Conservation (phyloP, 331 rosid species). For the Rhamnella rubrinervis region DNA sequence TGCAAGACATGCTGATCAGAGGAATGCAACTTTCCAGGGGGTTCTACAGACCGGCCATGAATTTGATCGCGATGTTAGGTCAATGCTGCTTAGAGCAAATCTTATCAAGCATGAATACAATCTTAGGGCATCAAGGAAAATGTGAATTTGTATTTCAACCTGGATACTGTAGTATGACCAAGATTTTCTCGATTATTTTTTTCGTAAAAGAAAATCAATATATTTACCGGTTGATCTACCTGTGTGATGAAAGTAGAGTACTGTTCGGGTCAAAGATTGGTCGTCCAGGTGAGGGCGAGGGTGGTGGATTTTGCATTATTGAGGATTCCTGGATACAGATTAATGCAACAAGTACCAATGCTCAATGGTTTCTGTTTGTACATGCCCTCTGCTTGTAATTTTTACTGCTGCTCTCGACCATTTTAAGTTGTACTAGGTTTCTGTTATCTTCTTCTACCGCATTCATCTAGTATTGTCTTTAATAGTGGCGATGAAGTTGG, state of each 20-base stretch:
- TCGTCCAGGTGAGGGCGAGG: too few relatives aligned
- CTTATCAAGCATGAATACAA: conserved; percentile 84
- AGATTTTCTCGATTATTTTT: conserved; percentile 8
- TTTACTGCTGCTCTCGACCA: too few relatives aligned
- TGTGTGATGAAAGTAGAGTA: neutral
- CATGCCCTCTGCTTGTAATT: too few relatives aligned
- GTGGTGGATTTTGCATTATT: conserved; percentile 31
- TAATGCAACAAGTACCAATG: conserved; percentile 24
- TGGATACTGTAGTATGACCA: conserved; percentile 21
- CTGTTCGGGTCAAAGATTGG: neutral
- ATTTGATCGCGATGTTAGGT: conserved; percentile 80
- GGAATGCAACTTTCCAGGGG: conserved; percentile 94
- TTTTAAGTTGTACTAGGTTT: too few relatives aligned
- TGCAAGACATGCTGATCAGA: conserved; percentile 96
- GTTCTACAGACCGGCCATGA: conserved; percentile 83
- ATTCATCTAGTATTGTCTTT: too few relatives aligned
- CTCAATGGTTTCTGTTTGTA: conserved; percentile 13
- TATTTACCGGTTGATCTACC: conserved; percentile 22
- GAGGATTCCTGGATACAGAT: conserved; percentile 29
- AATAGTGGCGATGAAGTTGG: too few relatives aligned
- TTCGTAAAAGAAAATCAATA: neutral
- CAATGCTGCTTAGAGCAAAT: conserved; percentile 89
- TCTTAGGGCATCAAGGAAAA: conserved; percentile 61
- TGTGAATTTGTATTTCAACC: conserved; percentile 33
- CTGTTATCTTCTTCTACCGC: too few relatives aligned